Conservation (phyloP, 495 filamentous ascomycete species). For the Penicillium psychrofluorescens region DNA sequence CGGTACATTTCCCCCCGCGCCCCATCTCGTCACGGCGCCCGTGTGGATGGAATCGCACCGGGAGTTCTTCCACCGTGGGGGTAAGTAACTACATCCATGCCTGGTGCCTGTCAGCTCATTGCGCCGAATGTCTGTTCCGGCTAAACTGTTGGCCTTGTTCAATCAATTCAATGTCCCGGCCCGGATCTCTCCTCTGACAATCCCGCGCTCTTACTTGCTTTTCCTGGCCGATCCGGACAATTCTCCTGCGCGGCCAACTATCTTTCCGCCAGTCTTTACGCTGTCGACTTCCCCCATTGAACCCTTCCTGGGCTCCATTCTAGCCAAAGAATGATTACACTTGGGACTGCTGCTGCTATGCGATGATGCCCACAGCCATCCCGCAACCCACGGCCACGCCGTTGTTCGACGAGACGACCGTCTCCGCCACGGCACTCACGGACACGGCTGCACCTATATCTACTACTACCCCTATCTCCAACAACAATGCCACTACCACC, state of each 20-base stretch:
- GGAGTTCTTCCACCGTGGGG: constrained; percentile 6
- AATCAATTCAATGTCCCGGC: too few relatives aligned
- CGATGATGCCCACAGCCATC: constrained; percentile 37
- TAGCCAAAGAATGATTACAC: constrained; percentile 23
- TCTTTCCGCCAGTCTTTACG: not conserved
- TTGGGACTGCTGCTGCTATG: constrained; percentile 21
- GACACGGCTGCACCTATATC: not conserved
- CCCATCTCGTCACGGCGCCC: constrained; percentile 6
- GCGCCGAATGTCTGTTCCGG: too few relatives aligned
- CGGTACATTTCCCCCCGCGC: constrained; percentile 18
- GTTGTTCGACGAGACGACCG: constrained; percentile 16
- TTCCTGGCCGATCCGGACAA: too few relatives aligned
- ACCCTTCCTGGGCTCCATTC: not conserved
- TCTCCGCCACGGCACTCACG: not conserved
- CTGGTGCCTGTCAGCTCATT: too few relatives aligned
- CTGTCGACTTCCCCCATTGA: not conserved
- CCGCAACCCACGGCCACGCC: constrained; percentile 31
- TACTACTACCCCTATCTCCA: constrained; percentile 2
- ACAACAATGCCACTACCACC: constrained; percentile 7
- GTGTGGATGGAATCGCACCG: not conserved
- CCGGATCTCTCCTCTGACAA: too few relatives aligned
- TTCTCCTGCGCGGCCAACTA: not conserved
- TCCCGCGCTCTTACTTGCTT: too few relatives aligned
- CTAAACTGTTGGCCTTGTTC: too few relatives aligned
- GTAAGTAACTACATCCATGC: too few relatives aligned